Evolutionary conservation across 768 basidiomycete species (phyloP), one percentile per base, ranked within the genome.

Genomic region (Sporobolomyces phaffii): DNA sequence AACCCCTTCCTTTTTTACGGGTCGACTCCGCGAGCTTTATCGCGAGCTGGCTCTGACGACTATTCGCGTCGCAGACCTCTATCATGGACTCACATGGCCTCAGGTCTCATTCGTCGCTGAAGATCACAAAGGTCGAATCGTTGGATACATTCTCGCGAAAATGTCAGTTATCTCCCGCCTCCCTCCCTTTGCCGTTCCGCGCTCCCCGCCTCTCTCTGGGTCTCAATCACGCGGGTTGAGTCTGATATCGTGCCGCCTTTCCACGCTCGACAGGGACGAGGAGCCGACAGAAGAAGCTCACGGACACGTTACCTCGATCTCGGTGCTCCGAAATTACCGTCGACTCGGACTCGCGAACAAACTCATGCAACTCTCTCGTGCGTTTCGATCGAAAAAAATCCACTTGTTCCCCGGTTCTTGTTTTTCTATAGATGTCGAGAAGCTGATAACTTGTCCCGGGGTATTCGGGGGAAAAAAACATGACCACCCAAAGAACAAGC

Each of bases 221-320:
- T n/a, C n/a, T n/a, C n/a, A n/a, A n/a, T n/a, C n/a, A n/a, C n/a
- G n/a, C n/a, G n/a, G n/a, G n/a, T n/a, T n/a, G n/a, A n/a, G n/a
- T 2, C 3, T 29, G 1, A 33, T 5, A 33, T 14, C 20, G 22
- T 60, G 13, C 10, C 24, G 6, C 20, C 29, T 20, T 20, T 44
- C 22, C 43, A 7, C 43, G 24, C 17, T 45, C 41, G n/a, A 28
- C 74, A 82, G 81, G 80, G 81, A 81, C 47, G 81, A 87, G 54
- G 84, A 85, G 31, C 82, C 82, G 2, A 81, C 82, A 28, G 83
- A 85, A 28, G 81, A 84, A 0, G 79, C 80, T 11, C 88, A 92
- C 70, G 93, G 93, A 0, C 93, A 98, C 74, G 90, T 98, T 75
- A 98, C 92, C 18, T 96, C 93, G 7, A 97, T 98, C 75, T 94